Base-by-base conservation (phyloP, 306 rosid genomes). In the Malus domestica region DNA sequence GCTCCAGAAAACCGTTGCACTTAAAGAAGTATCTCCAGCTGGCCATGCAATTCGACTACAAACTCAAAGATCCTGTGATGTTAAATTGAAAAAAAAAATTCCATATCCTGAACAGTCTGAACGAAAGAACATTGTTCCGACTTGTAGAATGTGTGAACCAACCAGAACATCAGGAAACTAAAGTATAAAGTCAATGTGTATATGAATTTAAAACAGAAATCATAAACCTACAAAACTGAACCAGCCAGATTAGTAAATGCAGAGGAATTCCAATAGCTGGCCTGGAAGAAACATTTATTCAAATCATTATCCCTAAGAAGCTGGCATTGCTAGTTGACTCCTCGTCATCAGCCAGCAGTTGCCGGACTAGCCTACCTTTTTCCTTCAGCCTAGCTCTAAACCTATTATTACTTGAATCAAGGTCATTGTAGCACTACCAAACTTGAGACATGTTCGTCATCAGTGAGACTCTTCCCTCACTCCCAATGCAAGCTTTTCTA, bases 361-460 rank as follows among this genome's bases (percentile, higher is more conserved):
- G 55, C 32, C 19, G 45, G 57, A 76, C 73, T 76, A 15, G 30
- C 68, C 58, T 32, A 15, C 33, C 57, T 42, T 77, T 77, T 29
- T 65, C 74, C 80, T 77, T 40, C 54, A 15, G 73, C 59, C 74
- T 68, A 68, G 71, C 57, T 55, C 51, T 52, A 30, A 78, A 79
- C 74, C 72, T 79, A 42, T 61, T 22, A 83, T 19, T 10, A 42
- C 87, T 73, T 80, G 76, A 79, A 80, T 60, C 74, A 57, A 70
- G 79, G 78, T 80, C 67, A 77, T 46, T 81, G 79, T 46, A 65
- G 76, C 72, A 80, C 77, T 63, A 78, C 67, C 69, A 73, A 38
- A 63, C 49, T 62, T 25, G 64, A 73, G 33, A 78, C 67, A 35
- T 68, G 78, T 33, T 42, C 70, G 68, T 52, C 66, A 54, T 38